A percentile compares a stretch with the other conserved stretches of the same genome.
phyloP scores from a whole-genome alignment of 2,329 filamentous ascomycete species.

The Penicillium fuscoglaucum region DNA sequence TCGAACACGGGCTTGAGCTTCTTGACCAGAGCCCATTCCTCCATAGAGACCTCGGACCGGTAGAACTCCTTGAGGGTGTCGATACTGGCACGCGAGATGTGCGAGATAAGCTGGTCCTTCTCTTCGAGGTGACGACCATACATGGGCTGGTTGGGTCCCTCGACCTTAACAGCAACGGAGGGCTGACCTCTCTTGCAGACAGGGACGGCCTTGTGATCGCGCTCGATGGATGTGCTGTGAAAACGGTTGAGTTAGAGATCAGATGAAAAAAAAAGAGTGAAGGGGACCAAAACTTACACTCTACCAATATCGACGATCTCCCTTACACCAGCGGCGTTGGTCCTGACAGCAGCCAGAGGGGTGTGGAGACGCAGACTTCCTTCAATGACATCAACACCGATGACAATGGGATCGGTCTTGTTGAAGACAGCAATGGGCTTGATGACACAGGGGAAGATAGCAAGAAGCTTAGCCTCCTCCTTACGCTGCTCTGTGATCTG shows the following conservation, averaged over 20 bases:
- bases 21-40: slow-evolving; percentile 92
- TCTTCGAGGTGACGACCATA: slow-evolving; percentile 97
- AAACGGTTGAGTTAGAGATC: slow-evolving; percentile 17
- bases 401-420: slow-evolving; percentile 92
- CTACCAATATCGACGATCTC: slow-evolving; percentile 82
- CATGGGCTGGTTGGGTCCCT: slow-evolving; percentile 85
- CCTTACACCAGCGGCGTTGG: slow-evolving; percentile 74
- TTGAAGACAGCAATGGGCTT: slow-evolving; percentile 93
- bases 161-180: slow-evolving; percentile 97
- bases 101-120: slow-evolving; percentile 80
- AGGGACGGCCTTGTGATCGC: slow-evolving; percentile 91
- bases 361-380: slow-evolving; percentile 84
- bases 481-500: slow-evolving; percentile 86
- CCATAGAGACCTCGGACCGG: slow-evolving; percentile 78
- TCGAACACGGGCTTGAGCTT: slow-evolving; percentile 96
- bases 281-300: slow-evolving; percentile 68
- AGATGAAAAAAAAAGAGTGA: not conserved
- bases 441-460: slow-evolving; percentile 95
- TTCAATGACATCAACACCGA: slow-evolving; percentile 94
- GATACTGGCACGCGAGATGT: slow-evolving; percentile 84
- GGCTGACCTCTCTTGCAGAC: slow-evolving; percentile 95
- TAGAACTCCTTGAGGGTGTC: slow-evolving; percentile 97
- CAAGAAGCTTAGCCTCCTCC: slow-evolving; percentile 91
- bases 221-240: slow-evolving; percentile 84
- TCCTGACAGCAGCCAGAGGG: slow-evolving; percentile 83